Percentiles rank a stretch among this genome's conserved stretches.
phyloP scores from a whole-genome alignment of 2,329 filamentous ascomycete genomes.

The Elsinoe perseae region DNA sequence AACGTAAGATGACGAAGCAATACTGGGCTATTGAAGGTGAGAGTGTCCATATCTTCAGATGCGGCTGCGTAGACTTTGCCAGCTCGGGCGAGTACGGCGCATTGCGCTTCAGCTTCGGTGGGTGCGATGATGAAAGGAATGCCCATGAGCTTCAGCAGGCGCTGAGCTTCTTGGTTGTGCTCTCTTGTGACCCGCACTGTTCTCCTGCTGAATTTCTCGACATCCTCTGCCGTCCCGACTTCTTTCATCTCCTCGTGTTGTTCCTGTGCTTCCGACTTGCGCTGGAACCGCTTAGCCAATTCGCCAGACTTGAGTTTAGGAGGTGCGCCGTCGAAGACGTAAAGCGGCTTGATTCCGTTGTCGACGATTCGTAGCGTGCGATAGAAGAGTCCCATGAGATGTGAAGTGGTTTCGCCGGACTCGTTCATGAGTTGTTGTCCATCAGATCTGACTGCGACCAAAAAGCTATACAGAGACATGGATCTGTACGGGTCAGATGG shows the following conservation, averaged over 20 bases:
- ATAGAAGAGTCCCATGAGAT: slow-evolving; percentile 99
- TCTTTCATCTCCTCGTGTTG: slow-evolving; percentile 92
- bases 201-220: slow-evolving; percentile 91
- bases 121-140: slow-evolving; percentile 91
- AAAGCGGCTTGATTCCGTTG: slow-evolving; percentile 96
- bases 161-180: slow-evolving; percentile 92
- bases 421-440: slow-evolving; percentile 95
- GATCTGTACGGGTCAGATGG: slow-evolving; percentile 48
- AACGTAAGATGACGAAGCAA: slow-evolving; percentile 89
- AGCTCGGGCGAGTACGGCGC: slow-evolving; percentile 76
- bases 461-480: slow-evolving; percentile 98
- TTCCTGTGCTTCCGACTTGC: slow-evolving; percentile 86
- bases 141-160: slow-evolving; percentile 87
- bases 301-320: slow-evolving; percentile 97
- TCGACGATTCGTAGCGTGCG: slow-evolving; percentile 96
- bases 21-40: slow-evolving; percentile 91
- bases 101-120: slow-evolving; percentile 95
- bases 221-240: slow-evolving; percentile 91
- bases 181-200: slow-evolving; percentile 94
- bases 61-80: slow-evolving; percentile 96
- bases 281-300: slow-evolving; percentile 88
- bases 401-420: slow-evolving; percentile 90
- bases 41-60: slow-evolving; percentile 97
- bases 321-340: slow-evolving; percentile 94
- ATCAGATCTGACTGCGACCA: slow-evolving; percentile 93